Conservation (phyloP, 495 filamentous ascomycete genomes). For the Parmelia sp. region DNA sequence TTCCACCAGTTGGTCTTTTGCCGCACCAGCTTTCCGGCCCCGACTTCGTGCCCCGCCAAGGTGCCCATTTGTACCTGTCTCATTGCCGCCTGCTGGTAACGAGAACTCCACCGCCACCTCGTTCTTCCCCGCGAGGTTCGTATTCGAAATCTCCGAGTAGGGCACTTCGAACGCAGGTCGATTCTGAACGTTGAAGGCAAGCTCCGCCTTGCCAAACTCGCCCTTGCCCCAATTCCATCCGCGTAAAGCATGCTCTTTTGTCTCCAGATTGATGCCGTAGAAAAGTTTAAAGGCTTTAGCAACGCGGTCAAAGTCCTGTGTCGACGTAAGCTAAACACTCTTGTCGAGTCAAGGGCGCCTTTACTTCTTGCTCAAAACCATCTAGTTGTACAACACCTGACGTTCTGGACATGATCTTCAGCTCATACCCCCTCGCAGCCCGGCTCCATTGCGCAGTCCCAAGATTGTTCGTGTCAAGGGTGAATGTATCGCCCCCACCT, state of each 20-base stretch:
- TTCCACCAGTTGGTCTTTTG: slow-evolving; percentile 88
- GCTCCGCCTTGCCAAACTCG: slow-evolving; percentile 91
- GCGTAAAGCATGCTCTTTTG: slow-evolving; percentile 85
- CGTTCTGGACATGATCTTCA: slow-evolving; percentile 78
- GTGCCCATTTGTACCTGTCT: slow-evolving; percentile 64
- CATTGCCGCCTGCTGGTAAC: slow-evolving; percentile 55
- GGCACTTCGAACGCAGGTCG: slow-evolving; percentile 96
- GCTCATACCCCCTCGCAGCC: slow-evolving; percentile 83
- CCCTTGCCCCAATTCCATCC: slow-evolving; percentile 99
- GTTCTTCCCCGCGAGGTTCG: slow-evolving; percentile 94
- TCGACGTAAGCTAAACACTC: slow-evolving; percentile 3
- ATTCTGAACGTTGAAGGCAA: slow-evolving; percentile 94
- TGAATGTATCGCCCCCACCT: slow-evolving; percentile 83
- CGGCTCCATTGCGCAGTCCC: slow-evolving; percentile 88
- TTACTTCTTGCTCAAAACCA: slow-evolving; percentile 86
- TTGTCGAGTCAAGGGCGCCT: slow-evolving; percentile 8
- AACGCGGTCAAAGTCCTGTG: slow-evolving; percentile 80
- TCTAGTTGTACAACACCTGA: slow-evolving; percentile 89
- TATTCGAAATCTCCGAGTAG: slow-evolving; percentile 96
- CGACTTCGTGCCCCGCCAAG: slow-evolving; percentile 71
- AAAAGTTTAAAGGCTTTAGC: slow-evolving; percentile 89
- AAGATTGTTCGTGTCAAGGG: slow-evolving; percentile 76
- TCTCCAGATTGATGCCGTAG: slow-evolving; percentile 89
- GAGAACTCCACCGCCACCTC: slow-evolving; percentile 96
- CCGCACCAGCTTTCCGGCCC: slow-evolving; percentile 82